A percentile compares a stretch with the other conserved stretches of the same genome.
Evolutionary conservation across 73 alveolate genomes (phyloP).

Genomic region (Paraurostyla sp.): DNA sequence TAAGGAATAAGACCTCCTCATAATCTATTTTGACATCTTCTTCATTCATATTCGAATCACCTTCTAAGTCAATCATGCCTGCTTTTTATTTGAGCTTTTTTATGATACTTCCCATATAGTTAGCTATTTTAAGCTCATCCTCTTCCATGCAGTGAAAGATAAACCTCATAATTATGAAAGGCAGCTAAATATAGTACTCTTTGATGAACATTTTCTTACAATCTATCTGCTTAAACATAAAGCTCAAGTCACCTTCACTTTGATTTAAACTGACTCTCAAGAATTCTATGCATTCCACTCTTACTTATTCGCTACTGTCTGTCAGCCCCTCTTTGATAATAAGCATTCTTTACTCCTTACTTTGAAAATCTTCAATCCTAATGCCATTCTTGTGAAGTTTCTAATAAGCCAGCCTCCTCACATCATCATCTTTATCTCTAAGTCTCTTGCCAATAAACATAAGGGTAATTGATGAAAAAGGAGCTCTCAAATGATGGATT

Average conservation of each 20-base stretch:
- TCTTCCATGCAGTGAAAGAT: slow-evolving; percentile 28
- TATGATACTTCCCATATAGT: background rate
- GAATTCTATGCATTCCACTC: slow-evolving; percentile 6
- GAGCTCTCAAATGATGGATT: slow-evolving; percentile 5
- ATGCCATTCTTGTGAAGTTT: background rate
- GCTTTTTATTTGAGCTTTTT: background rate
- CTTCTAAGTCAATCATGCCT: background rate
- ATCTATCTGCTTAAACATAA: slow-evolving; percentile 18
- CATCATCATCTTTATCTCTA: slow-evolving; percentile 57
- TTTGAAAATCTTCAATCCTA: slow-evolving; percentile 6
- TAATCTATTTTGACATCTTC: background rate
- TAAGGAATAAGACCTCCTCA: slow-evolving; percentile 42
- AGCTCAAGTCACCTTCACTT: slow-evolving; percentile 45
- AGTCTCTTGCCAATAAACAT: slow-evolving; percentile 9
- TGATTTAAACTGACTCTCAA: background rate
- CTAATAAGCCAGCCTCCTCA: background rate
- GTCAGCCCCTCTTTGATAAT: slow-evolving; percentile 53
- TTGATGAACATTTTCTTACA: slow-evolving; percentile 32
- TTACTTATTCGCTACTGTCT: slow-evolving; percentile 7
- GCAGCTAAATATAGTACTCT: slow-evolving; percentile 49
- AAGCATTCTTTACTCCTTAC: slow-evolving; percentile 28
- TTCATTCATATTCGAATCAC: background rate
- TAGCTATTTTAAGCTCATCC: background rate
- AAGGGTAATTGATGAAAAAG: background rate
- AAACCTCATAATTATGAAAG: slow-evolving; percentile 40